A percentile compares a stretch with the other conserved stretches of the same genome.
phyloP scores from a whole-genome alignment of 352 stramenopile species.

The Pythium phragmitis region DNA sequence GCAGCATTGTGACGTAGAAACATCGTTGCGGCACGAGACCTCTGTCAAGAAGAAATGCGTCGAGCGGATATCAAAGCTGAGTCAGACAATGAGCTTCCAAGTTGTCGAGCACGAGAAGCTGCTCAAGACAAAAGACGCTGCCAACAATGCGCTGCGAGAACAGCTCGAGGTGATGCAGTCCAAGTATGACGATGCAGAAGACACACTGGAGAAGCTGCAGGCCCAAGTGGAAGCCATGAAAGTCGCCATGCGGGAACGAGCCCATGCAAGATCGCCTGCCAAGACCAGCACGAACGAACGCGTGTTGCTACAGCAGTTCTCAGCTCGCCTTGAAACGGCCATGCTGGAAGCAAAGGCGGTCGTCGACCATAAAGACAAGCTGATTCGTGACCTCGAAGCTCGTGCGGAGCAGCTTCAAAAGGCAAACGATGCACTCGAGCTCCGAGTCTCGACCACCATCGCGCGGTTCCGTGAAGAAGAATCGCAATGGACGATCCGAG shows the following conservation, averaged over 20 bases:
- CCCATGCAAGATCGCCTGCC: slow-evolving; percentile 4
- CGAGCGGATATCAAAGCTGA: slow-evolving; percentile 65
- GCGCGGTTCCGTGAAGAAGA: slow-evolving; percentile 24
- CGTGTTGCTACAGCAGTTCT: slow-evolving; percentile 54
- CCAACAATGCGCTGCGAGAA: slow-evolving; percentile 35
- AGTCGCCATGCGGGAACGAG: slow-evolving; percentile 10
- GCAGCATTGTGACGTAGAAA: slow-evolving; percentile 35
- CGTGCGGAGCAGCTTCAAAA: slow-evolving; percentile 31
- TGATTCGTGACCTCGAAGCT: slow-evolving; percentile 53
- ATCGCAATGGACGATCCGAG: not conserved
- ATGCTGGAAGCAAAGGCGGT: slow-evolving; percentile 73
- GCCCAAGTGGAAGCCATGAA: slow-evolving; percentile 44
- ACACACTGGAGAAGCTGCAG: slow-evolving; percentile 45
- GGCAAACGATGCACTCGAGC: slow-evolving; percentile 23
- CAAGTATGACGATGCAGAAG: slow-evolving; percentile 48
- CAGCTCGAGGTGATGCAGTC: slow-evolving; percentile 37
- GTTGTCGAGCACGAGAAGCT: slow-evolving; percentile 63
- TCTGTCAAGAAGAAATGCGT: slow-evolving; percentile 73
- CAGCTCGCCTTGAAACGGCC: slow-evolving; percentile 45
- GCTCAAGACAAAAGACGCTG: slow-evolving; percentile 38
- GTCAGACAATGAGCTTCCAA: slow-evolving; percentile 67
- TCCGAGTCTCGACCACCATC: slow-evolving; percentile 10
- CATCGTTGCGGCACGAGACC: slow-evolving; percentile 37
- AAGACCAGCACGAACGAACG: slow-evolving; percentile 31
- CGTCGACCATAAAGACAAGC: slow-evolving; percentile 61